A percentile compares a stretch with the other conserved stretches of the same genome.
These are phyloP conservation scores for Berberis vulgaris DNA, from an alignment of 164 flowering plant species.

Conservation along the genomic window DNA sequence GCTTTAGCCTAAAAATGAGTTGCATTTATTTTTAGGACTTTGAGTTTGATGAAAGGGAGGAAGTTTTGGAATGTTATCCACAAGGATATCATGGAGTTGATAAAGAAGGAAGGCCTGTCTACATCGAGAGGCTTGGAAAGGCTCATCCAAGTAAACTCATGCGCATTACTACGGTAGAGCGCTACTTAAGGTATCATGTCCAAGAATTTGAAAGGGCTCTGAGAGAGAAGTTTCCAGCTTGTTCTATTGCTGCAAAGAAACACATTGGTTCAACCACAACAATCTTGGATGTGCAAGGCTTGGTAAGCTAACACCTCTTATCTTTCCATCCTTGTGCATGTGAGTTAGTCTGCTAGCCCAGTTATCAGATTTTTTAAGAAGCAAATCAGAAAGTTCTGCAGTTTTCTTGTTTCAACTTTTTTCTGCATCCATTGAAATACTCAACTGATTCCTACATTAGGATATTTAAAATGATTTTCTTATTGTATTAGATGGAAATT, in stretches of 20 bases:
- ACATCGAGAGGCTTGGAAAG: constrained; percentile 92
- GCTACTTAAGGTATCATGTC: constrained; percentile 83
- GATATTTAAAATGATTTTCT: too few relatives aligned
- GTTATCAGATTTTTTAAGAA: too few relatives aligned
- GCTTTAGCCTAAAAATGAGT: not conserved
- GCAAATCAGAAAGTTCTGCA: too few relatives aligned
- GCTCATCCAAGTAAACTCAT: constrained; percentile 82
- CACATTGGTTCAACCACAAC: constrained; percentile 77
- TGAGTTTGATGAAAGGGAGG: constrained; percentile 76
- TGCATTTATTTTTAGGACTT: constrained; percentile 46
- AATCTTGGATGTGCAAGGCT: constrained; percentile 90
- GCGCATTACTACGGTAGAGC: constrained; percentile 70
- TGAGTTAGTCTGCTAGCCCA: not conserved
- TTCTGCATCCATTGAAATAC: too few relatives aligned
- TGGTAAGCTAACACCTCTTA: constrained; percentile 40
- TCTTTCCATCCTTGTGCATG: not conserved
- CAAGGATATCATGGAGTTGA: constrained; percentile 99
- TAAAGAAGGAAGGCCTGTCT: constrained; percentile 88
- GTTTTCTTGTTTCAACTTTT: too few relatives aligned
- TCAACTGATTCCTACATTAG: too few relatives aligned
- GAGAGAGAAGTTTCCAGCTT: constrained; percentile 80
- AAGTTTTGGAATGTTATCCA: constrained; percentile 78
- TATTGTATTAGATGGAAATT: too few relatives aligned
- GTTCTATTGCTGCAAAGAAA: constrained; percentile 85
- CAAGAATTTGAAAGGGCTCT: constrained; percentile 90